These are phyloP conservation scores for Strobilomyces confusus DNA, from an alignment of 768 basidiomycete genomes.

Conservation along the genomic window DNA sequence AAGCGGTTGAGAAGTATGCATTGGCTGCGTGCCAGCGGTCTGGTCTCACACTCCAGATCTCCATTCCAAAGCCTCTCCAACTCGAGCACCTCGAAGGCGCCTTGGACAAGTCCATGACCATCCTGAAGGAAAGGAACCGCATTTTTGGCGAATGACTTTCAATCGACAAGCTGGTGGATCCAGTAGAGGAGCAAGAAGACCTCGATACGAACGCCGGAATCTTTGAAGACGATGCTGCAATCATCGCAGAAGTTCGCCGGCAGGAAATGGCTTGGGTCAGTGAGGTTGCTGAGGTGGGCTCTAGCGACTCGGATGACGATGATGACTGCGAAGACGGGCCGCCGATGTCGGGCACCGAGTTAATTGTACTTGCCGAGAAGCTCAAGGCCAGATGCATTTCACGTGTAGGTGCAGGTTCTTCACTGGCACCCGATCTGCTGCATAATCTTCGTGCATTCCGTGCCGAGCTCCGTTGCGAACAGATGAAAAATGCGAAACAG, in stretches of 20 bases:
- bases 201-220: neutral
- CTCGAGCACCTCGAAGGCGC: neutral
- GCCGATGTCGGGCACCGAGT: neutral
- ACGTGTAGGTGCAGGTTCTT: too few relatives aligned
- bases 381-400: too few relatives aligned
- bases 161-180: neutral
- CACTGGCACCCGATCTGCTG: too few relatives aligned
- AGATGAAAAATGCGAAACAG: too few relatives aligned
- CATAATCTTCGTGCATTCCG: too few relatives aligned
- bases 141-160: neutral
- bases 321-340: too few relatives aligned
- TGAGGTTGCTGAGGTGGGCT: neutral
- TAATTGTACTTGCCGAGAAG: too few relatives aligned
- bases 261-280: too few relatives aligned
- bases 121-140: neutral
- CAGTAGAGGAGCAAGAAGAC: neutral
- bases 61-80: neutral
- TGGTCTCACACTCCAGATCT: neutral
- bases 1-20: neutral
- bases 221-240: neutral
- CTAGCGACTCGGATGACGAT: neutral
- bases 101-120: neutral
- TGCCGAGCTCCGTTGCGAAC: too few relatives aligned
- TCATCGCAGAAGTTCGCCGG: neutral
- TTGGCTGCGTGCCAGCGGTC: neutral